Percentiles rank a stretch among this genome's conserved stretches.
These are phyloP conservation scores for Neofusicoccum laricinum DNA, from an alignment of 2,329 filamentous ascomycete species.

Conservation along the genomic window DNA sequence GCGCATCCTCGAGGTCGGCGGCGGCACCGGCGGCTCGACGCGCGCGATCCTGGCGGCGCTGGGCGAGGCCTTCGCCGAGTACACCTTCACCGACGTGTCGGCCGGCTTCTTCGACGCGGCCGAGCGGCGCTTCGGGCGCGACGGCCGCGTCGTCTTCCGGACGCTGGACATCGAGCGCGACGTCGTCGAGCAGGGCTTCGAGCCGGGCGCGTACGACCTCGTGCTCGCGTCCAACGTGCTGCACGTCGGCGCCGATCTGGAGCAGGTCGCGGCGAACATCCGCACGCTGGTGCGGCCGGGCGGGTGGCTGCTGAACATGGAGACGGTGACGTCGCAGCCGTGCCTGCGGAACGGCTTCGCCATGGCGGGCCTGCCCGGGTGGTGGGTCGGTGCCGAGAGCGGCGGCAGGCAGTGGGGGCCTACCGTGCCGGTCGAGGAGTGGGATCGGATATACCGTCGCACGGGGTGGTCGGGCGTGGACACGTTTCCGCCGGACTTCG, in stretches of 20 bases:
- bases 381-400: too few species aligned
- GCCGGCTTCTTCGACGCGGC: constrained; percentile 16
- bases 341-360: background rate
- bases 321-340: constrained; percentile 29
- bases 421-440: too few species aligned
- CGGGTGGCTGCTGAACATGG: constrained; percentile 24
- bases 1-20: constrained; percentile 19
- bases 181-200: constrained; percentile 3
- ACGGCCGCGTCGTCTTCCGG: constrained; percentile 15
- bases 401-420: too few species aligned
- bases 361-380: constrained; percentile 24
- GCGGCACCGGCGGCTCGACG: constrained; percentile 20
- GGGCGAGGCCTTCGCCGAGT: constrained; percentile 13
- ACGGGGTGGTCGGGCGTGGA: too few species aligned
- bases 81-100: constrained; percentile 23
- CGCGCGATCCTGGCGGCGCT: background rate
- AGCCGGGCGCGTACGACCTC: constrained; percentile 19
- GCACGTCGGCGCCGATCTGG: constrained; percentile 19
- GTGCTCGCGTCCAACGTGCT: constrained; percentile 21
- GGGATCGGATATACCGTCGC: too few species aligned
- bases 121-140: constrained; percentile 1
- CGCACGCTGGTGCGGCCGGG: background rate
- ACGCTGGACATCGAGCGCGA: too few species aligned
- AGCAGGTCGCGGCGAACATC: constrained; percentile 11
- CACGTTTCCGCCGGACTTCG: too few species aligned